A percentile compares a stretch with the other conserved stretches of the same genome.
Evolutionary conservation across 139 green algal species (phyloP).

Genomic region (Ostreobium quekettii): DNA sequence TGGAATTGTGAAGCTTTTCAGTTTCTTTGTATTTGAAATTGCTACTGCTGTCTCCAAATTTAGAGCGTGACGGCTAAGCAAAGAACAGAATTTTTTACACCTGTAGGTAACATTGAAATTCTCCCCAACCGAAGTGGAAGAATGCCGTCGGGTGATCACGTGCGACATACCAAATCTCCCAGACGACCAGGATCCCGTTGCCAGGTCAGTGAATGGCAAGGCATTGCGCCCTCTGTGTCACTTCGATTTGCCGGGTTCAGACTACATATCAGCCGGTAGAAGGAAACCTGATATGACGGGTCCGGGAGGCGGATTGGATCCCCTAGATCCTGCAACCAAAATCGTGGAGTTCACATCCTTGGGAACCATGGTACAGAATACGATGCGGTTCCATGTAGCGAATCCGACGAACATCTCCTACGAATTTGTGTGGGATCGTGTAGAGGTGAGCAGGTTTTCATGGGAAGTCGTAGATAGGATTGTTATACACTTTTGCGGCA

Average conservation of each 20-base stretch:
- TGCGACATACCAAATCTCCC: constrained; percentile 53
- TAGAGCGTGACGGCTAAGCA: too few species aligned
- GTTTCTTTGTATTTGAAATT: too few species aligned
- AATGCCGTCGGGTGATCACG: constrained; percentile 41
- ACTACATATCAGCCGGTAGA: constrained; percentile 48
- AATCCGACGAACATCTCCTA: constrained; percentile 73
- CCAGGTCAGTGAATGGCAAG: constrained; percentile 33
- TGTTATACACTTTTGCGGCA: too few species aligned
- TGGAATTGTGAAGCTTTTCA: too few species aligned
- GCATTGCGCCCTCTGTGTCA: constrained; percentile 70
- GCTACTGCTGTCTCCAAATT: too few species aligned
- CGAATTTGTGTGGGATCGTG: constrained; percentile 60
- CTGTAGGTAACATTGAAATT: constrained; percentile 59
- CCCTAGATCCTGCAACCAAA: constrained; percentile 54
- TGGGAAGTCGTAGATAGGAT: too few species aligned
- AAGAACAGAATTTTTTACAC: constrained; percentile 8
- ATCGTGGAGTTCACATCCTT: constrained; percentile 65
- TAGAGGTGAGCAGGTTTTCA: constrained; percentile 2
- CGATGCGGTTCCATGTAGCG: constrained; percentile 66
- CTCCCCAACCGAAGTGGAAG: constrained; percentile 57
- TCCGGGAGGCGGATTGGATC: constrained; percentile 37
- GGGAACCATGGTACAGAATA: constrained; percentile 58
- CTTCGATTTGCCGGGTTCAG: constrained; percentile 65
- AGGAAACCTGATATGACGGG: constrained; percentile 49
- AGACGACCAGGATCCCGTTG: constrained; percentile 23